These are phyloP conservation scores for Prunus mongolica DNA, from an alignment of 306 rosid genomes.

Conservation along the genomic window DNA sequence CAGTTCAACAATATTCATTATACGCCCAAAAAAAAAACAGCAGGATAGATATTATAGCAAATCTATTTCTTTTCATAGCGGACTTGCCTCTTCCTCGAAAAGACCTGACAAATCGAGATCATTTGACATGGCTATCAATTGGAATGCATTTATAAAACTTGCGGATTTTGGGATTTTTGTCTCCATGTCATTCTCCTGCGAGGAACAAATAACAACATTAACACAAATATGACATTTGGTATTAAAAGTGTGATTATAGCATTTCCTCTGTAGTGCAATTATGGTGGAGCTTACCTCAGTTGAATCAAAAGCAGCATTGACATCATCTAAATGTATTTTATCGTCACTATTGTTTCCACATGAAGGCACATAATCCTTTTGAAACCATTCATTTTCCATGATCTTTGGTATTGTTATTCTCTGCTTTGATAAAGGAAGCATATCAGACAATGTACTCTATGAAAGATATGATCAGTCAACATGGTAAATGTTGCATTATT, in stretches of 20 bases:
- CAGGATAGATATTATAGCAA: background rate
- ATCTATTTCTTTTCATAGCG: background rate
- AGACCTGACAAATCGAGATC: constrained; percentile 84
- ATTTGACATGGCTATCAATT: constrained; percentile 75
- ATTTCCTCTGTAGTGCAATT: background rate
- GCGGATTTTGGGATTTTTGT: constrained; percentile 44
- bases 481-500: background rate
- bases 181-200: constrained; percentile 44
- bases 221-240: background rate
- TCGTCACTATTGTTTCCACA: constrained; percentile 35
- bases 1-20: constrained; percentile 1
- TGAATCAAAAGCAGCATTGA: constrained; percentile 45
- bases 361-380: constrained; percentile 52
- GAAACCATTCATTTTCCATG: constrained; percentile 66
- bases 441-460: background rate
- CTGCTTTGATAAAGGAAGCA: constrained; percentile 29
- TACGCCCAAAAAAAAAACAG: constrained; percentile 2
- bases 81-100: constrained; percentile 71
- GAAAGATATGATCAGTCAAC: background rate
- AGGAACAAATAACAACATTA: background rate
- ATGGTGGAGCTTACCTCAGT: constrained; percentile 41
- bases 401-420: constrained; percentile 55
- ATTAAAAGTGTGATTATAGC: background rate
- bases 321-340: constrained; percentile 41
- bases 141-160: constrained; percentile 83